These are phyloP conservation scores for Aspergillus sp. DNA, from an alignment of 2,329 filamentous ascomycete species.

Conservation along the genomic window DNA sequence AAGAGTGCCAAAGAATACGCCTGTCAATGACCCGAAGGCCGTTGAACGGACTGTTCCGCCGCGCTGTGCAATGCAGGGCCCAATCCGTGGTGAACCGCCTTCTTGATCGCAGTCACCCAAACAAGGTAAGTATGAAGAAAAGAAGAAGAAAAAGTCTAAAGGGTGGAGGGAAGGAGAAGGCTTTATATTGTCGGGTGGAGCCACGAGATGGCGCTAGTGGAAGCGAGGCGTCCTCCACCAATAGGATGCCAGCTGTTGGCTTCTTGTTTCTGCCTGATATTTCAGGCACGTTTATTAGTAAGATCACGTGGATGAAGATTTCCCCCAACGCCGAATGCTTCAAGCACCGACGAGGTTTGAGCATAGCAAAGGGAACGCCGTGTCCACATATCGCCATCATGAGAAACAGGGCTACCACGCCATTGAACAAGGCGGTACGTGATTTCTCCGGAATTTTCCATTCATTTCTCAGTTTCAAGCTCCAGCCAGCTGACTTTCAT, in stretches of 20 bases:
- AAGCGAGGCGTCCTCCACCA: slow-evolving; percentile 23
- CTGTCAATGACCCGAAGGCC: slow-evolving; percentile 46
- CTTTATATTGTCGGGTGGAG: slow-evolving; percentile 26
- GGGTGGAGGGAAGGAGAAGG: slow-evolving; percentile 3
- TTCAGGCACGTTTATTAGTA: slow-evolving; percentile 5
- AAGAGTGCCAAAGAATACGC: slow-evolving; percentile 48
- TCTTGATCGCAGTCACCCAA: slow-evolving; percentile 45
- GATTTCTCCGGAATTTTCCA: not conserved
- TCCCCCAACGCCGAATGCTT: slow-evolving; percentile 18
- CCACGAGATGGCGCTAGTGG: slow-evolving; percentile 14
- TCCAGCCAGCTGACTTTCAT: not conserved
- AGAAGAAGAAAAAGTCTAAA: slow-evolving; percentile 28
- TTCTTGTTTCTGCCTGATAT: slow-evolving; percentile 5
- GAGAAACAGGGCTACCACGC: slow-evolving; percentile 42
- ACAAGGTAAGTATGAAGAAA: slow-evolving; percentile 51
- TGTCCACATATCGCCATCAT: slow-evolving; percentile 25
- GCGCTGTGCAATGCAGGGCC: slow-evolving; percentile 57
- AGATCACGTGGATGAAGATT: slow-evolving; percentile 29
- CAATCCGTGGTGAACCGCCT: slow-evolving; percentile 41
- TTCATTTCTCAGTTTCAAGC: not conserved
- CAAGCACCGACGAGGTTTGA: too few species aligned
- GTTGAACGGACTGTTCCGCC: slow-evolving; percentile 47
- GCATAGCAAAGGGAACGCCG: too few species aligned
- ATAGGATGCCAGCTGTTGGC: slow-evolving; percentile 3
- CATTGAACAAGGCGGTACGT: slow-evolving; percentile 37